phyloP scores from a whole-genome alignment of 371 early-diverging fungal genomes.

The Nematocida sp. region DNA sequence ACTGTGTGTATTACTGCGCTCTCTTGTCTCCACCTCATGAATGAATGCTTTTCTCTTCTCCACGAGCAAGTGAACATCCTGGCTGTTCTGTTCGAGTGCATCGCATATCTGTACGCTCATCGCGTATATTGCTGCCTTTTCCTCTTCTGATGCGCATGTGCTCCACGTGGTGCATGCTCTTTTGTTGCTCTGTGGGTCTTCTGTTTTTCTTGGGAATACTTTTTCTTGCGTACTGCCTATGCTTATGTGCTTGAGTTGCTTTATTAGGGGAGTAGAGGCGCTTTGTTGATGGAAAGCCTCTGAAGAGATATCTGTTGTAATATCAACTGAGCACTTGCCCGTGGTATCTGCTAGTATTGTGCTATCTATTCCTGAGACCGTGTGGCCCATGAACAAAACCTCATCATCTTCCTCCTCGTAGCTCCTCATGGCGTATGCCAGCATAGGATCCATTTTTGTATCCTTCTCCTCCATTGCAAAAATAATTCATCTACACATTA shows the following conservation, averaged over 20 bases:
- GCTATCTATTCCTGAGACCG: neutral
- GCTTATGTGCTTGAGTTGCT: neutral
- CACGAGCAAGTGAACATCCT: neutral
- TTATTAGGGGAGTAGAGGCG: neutral
- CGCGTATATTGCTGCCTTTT: neutral
- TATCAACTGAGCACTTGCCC: too few relatives aligned
- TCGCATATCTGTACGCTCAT: slow-evolving; percentile 1
- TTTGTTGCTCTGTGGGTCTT: neutral
- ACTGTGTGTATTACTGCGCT: too few relatives aligned
- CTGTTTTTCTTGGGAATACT: neutral
- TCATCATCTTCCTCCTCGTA: neutral
- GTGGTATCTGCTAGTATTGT: neutral
- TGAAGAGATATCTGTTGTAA: neutral
- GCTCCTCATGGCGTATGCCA: slow-evolving; percentile 1
- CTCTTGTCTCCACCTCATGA: neutral
- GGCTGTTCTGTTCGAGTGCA: slow-evolving; percentile 13
- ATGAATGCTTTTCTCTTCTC: slow-evolving; percentile 10
- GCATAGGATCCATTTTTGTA: slow-evolving; percentile 9
- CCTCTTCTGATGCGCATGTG: neutral
- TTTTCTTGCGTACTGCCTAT: neutral
- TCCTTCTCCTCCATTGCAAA: slow-evolving; percentile 6
- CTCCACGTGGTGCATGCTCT: neutral
- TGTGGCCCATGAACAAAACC: too few relatives aligned
- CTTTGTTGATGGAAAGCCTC: neutral
- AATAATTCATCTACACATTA: neutral